Evolutionary conservation across 2,329 filamentous ascomycete species (phyloP), one percentile per base, ranked within the genome.

Genomic region (Nemania sp.): DNA sequence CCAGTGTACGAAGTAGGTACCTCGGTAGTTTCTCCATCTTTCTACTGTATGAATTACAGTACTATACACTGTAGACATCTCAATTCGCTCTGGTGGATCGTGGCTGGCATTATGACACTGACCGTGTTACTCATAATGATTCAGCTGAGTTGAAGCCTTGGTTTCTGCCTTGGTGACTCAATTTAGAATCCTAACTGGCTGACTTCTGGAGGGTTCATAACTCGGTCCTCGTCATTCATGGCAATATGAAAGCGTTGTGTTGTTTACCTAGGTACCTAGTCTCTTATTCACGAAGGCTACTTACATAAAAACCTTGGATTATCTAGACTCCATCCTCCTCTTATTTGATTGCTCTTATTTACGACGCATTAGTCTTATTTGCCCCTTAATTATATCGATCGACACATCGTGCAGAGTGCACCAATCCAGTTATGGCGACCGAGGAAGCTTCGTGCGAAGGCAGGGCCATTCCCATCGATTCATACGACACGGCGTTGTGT

Each of bases 401-500:
- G 2, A 47, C 49, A 56, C 35, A n/a, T n/a, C 37, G 4, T 34
- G 11, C 50, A n/a, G 11, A 4, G 25, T 29, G 7, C 25, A 29
- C 7, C 3, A 3, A 49, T 9, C 18, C 12, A 54, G 18, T 39
- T 47, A 71, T 71, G 68, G 69, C 66, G 65, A 52, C 54, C 32
- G 13, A 54, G 42, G 39, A 57, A 32, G 18, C 49, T 48, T 54
- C 52, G 20, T 47, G 55, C 7, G 37, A 40, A 25, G 2, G 54
- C 11, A 25, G 20, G 17, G 15, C 45, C 12, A 49, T 71, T 40
- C 34, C 59, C 29, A 11, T 65, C 21, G 46, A 60, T 47, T 86
- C 81, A 2, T 75, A 83, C 63, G 81, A 87, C 52, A 88, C 86
- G 3, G 86, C 87, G 1, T 72, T 90, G 32, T 87, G 85, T 65